These are phyloP conservation scores for Leccinum rimulosum DNA, from an alignment of 768 basidiomycete genomes.

Conservation along the genomic window DNA sequence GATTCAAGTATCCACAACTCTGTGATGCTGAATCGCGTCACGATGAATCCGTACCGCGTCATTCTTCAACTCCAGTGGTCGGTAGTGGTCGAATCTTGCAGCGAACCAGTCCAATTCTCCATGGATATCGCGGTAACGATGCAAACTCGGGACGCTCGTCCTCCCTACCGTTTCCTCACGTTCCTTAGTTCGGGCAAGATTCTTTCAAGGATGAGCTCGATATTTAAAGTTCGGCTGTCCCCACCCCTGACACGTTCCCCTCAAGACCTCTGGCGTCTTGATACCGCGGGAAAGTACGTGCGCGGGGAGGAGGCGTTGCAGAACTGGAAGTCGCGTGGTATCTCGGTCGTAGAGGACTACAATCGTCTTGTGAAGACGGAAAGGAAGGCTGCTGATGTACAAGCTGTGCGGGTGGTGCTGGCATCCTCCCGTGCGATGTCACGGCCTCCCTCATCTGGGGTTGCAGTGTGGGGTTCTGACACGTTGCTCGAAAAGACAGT, in stretches of 20 bases:
- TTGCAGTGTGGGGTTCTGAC: constrained; percentile 62
- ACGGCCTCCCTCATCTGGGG: constrained; percentile 49
- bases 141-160: constrained; percentile 78
- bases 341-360: constrained; percentile 88
- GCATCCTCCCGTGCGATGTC: constrained; percentile 45
- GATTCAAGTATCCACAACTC: constrained; percentile 93
- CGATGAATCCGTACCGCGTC: constrained; percentile 72
- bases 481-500: constrained; percentile 64
- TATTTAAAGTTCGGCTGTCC: constrained; percentile 78
- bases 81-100: constrained; percentile 79
- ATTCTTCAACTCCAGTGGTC: constrained; percentile 76
- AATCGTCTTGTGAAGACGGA: constrained; percentile 69
- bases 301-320: constrained; percentile 84
- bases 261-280: constrained; percentile 89
- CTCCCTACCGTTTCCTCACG: constrained; percentile 73
- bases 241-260: constrained; percentile 85
- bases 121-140: constrained; percentile 87
- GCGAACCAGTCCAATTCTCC: constrained; percentile 82
- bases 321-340: constrained; percentile 83
- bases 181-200: constrained; percentile 80
- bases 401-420: constrained; percentile 80
- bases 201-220: constrained; percentile 72
- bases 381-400: constrained; percentile 81
- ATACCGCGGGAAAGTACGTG: constrained; percentile 94
- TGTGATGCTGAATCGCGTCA: constrained; percentile 80